These are phyloP conservation scores for Boeremia lycopersici DNA, from an alignment of 2,329 filamentous ascomycete species.

Conservation along the genomic window DNA sequence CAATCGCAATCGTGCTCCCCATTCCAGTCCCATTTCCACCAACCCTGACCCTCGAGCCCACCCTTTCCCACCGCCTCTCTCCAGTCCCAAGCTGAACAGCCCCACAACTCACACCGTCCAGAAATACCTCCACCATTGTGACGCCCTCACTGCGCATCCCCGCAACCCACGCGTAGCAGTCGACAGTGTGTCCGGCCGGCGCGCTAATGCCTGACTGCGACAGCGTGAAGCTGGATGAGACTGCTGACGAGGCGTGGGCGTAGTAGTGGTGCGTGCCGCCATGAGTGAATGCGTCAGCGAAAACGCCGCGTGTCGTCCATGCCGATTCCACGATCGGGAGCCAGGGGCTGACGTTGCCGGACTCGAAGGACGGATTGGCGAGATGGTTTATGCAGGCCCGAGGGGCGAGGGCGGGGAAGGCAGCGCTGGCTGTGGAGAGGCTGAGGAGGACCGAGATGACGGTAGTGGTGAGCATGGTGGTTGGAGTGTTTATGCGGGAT, in stretches of 20 bases:
- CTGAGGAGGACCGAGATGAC: neutral
- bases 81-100: neutral
- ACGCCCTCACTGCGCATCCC: neutral
- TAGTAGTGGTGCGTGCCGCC: neutral
- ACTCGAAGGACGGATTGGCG: constrained; percentile 8
- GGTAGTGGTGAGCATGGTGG: neutral
- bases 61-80: neutral
- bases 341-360: constrained; percentile 1
- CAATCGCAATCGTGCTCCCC: constrained; percentile 11
- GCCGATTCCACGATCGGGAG: constrained; percentile 6
- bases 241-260: constrained; percentile 1
- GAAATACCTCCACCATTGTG: neutral
- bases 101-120: constrained; percentile 10
- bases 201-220: neutral
- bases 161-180: constrained; percentile 6
- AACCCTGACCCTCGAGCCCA: neutral
- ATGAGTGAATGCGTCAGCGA: neutral
- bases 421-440: neutral
- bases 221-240: constrained; percentile 1
- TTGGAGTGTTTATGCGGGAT: neutral
- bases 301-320: constrained; percentile 4
- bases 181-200: neutral
- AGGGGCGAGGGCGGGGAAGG: neutral
- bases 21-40: neutral
- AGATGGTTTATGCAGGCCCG: constrained; percentile 4